These are phyloP conservation scores for Macaranga tanarius DNA, from an alignment of 441 rosid genomes.

Conservation along the genomic window DNA sequence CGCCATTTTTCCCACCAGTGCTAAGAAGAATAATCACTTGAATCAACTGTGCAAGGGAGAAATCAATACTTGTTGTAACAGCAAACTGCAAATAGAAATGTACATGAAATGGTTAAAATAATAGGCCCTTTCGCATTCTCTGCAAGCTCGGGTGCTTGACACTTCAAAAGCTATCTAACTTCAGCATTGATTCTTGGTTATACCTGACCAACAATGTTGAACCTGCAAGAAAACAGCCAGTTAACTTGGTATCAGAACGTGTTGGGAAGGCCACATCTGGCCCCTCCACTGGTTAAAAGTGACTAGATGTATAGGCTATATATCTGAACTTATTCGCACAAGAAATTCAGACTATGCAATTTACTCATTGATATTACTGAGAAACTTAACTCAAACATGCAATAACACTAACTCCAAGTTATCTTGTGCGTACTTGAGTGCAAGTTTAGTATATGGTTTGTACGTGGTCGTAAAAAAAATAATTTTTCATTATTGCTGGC, in stretches of 20 bases:
- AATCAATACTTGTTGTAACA: conserved; percentile 87
- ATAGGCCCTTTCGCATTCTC: conserved; percentile 16
- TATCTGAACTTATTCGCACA: not conserved
- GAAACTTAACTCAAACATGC: not conserved
- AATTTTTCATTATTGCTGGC: not conserved
- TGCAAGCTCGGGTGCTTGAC: conserved; percentile 7
- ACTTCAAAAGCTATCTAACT: conserved; percentile 16
- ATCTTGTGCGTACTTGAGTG: not conserved
- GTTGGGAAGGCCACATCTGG: not conserved
- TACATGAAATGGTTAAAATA: conserved; percentile 23
- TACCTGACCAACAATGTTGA: conserved; percentile 97
- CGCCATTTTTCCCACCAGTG: conserved; percentile 91
- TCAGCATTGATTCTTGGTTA: conserved; percentile 14
- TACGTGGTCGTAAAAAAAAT: too few relatives aligned
- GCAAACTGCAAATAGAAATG: conserved; percentile 76
- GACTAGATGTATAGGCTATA: not conserved
- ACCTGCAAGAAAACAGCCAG: conserved; percentile 54
- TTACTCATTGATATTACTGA: not conserved
- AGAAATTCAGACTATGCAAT: not conserved
- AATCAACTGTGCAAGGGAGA: conserved; percentile 84
- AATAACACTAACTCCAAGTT: not conserved
- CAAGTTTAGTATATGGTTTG: not conserved
- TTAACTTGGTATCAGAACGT: conserved; percentile 24
- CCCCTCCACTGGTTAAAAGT: not conserved
- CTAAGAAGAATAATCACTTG: conserved; percentile 87